phyloP scores from a whole-genome alignment of 176 grass and related monocot species.

The Pharus latifolius region DNA sequence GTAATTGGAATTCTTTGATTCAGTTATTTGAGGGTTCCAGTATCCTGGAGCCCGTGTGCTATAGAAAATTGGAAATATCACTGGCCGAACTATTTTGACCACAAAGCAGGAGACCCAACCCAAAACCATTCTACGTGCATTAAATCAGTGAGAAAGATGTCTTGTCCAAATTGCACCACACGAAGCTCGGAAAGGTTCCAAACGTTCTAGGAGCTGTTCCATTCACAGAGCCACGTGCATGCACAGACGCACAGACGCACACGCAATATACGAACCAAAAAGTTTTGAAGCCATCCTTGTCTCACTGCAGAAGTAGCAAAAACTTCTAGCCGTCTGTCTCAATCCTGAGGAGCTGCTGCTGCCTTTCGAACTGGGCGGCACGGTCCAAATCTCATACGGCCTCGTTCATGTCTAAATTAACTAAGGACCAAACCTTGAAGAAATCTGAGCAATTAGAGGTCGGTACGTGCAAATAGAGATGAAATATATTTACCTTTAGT shows the following conservation, averaged over 20 bases:
- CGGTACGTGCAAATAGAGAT: no score
- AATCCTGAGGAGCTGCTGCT: no score
- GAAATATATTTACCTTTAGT: no score
- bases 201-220: background rate
- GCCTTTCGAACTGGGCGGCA: no score
- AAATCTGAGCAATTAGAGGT: no score
- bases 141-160: background rate
- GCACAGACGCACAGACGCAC: background rate
- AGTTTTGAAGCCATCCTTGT: background rate
- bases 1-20: no score
- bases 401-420: no score
- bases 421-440: no score
- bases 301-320: background rate
- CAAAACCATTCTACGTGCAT: background rate
- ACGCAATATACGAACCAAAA: background rate
- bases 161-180: background rate
- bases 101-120: background rate
- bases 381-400: no score
- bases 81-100: background rate
- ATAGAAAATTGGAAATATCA: background rate
- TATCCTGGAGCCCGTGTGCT: background rate
- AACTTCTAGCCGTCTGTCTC: background rate
- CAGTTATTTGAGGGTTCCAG: background rate
- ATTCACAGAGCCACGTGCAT: background rate
- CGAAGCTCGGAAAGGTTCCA: background rate